These are phyloP conservation scores for Polyporus arcularius DNA, from an alignment of 768 basidiomycete genomes.

Conservation along the genomic window DNA sequence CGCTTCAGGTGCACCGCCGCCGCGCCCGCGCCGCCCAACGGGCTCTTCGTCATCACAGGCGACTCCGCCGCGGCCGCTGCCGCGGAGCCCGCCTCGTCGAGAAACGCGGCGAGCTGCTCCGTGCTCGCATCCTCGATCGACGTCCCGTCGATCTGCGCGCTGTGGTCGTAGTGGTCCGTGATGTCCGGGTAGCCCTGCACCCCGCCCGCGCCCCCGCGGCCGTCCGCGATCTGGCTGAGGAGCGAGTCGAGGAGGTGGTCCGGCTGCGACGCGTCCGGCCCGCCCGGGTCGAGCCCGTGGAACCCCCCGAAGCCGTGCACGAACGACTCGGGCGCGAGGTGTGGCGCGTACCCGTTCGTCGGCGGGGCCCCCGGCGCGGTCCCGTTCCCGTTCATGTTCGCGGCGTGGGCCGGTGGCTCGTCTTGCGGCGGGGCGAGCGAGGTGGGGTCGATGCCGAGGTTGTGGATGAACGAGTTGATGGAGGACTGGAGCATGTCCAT, in stretches of 20 bases:
- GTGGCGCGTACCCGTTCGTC: background rate
- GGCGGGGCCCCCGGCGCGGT: background rate
- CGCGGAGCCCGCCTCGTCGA: conserved; percentile 38
- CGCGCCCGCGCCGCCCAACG: conserved; percentile 5
- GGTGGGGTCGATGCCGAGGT: conserved; percentile 63
- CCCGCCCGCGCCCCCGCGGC: conserved; percentile 17
- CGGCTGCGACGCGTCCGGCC: conserved; percentile 5
- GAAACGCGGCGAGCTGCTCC: conserved; percentile 43
- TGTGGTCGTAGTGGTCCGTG: conserved; percentile 35
- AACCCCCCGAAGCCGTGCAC: conserved; percentile 2
- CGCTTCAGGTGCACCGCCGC: conserved; percentile 26
- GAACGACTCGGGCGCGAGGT: conserved; percentile 2
- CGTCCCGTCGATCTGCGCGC: conserved; percentile 34
- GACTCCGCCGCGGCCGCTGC: conserved; percentile 27
- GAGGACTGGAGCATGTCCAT: conserved; percentile 69
- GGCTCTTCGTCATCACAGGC: background rate
- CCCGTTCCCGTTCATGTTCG: no score
- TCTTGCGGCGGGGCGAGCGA: conserved; percentile 26
- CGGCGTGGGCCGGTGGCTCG: background rate
- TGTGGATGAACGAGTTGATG: conserved; percentile 72
- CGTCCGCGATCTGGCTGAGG: conserved; percentile 12
- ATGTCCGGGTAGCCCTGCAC: conserved; percentile 34
- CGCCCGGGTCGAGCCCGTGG: background rate
- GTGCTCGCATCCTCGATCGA: conserved; percentile 35
- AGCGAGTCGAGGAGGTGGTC: conserved; percentile 18